Evolutionary conservation across 805 yeast species (phyloP).

Genomic region (Zygoascus flipseniorum): DNA sequence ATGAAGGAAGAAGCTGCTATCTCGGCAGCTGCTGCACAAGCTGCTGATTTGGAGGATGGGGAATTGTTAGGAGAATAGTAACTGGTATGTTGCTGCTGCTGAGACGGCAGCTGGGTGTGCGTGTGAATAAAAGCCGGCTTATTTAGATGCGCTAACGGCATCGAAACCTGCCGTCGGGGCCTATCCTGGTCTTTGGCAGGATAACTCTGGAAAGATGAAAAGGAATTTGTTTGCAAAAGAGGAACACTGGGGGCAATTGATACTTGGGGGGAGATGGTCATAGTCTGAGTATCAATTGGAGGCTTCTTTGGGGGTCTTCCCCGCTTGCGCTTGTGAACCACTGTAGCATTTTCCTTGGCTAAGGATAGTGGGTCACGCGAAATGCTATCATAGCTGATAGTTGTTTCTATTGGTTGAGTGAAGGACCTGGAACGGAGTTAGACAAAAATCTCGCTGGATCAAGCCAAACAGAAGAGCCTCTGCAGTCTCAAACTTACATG

Average conservation of each 20-base stretch:
- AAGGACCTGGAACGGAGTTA: background rate
- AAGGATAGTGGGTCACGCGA: background rate
- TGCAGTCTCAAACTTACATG: no score
- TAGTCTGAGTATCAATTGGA: constrained; percentile 17
- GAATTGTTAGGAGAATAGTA: background rate
- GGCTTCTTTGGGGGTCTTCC: constrained; percentile 19
- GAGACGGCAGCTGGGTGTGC: background rate
- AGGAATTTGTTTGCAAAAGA: background rate
- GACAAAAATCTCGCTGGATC: background rate
- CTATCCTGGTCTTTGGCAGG: background rate
- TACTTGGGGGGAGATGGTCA: constrained; percentile 14
- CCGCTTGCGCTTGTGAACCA: constrained; percentile 8
- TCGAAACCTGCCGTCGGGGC: background rate
- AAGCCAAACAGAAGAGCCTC: no score
- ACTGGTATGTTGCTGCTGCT: background rate
- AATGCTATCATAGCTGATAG: background rate
- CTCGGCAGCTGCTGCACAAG: background rate
- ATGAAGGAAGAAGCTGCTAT: background rate
- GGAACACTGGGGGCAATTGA: constrained; percentile 6
- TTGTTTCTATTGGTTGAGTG: background rate
- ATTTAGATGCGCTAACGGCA: background rate
- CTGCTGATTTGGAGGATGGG: background rate
- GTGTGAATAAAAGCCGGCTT: background rate
- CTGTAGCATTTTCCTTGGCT: background rate
- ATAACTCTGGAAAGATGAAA: constrained; percentile 6